These are phyloP conservation scores for Rhizopus microsporus DNA, from an alignment of 371 early-diverging fungal genomes.

Conservation along the genomic window DNA sequence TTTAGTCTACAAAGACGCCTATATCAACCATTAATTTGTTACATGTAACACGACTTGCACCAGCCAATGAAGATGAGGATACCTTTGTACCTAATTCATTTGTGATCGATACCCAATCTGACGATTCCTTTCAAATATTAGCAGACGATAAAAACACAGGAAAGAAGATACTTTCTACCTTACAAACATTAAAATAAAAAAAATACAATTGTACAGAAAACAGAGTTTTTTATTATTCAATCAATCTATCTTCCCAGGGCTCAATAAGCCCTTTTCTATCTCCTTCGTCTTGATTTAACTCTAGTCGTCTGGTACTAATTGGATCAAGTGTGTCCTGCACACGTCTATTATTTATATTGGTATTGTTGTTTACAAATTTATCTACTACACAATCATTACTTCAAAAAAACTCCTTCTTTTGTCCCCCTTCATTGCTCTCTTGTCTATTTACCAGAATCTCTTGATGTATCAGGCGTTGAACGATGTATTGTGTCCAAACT, in stretches of 20 bases:
- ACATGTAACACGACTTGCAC: conserved; percentile 27
- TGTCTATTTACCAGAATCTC: conserved; percentile 14
- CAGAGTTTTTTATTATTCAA: conserved; percentile 1
- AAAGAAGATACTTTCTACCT: conserved; percentile 34
- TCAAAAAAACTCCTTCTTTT: neutral
- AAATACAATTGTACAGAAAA: conserved; percentile 2
- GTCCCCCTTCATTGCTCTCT: neutral
- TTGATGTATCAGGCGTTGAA: conserved; percentile 1
- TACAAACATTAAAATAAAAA: conserved; percentile 22
- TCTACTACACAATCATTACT: conserved; percentile 4
- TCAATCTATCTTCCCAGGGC: conserved; percentile 12
- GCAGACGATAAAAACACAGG: conserved; percentile 41
- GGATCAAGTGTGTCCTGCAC: conserved; percentile 24
- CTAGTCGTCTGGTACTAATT: conserved; percentile 17
- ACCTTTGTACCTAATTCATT: conserved; percentile 47
- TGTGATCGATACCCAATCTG: conserved; percentile 31
- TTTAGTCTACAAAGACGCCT: conserved; percentile 27
- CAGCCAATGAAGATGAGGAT: conserved; percentile 41
- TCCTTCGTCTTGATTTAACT: conserved; percentile 9
- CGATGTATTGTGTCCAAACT: conserved; percentile 13
- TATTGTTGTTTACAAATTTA: conserved; percentile 7
- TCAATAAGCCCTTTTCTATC: conserved; percentile 16
- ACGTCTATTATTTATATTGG: conserved; percentile 9
- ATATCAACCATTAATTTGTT: conserved; percentile 49
- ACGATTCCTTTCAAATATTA: conserved; percentile 37